These are phyloP conservation scores for Aspergillus nomiae DNA, from an alignment of 2,329 filamentous ascomycete genomes.

Conservation along the genomic window DNA sequence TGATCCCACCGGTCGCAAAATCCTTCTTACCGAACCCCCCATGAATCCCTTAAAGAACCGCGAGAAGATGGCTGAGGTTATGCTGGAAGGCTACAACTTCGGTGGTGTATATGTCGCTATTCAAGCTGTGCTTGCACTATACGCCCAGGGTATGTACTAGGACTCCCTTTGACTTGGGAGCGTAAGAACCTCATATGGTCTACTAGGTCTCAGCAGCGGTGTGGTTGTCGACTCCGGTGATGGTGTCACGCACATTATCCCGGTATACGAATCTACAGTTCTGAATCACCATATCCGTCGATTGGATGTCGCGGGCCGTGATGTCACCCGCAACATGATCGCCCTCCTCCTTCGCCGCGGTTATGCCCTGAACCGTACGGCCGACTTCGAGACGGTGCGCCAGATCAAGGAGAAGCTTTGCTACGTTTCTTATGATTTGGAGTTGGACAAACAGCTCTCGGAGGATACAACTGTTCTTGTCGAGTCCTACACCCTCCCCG, in stretches of 20 bases:
- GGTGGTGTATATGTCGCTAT: conserved; percentile 98
- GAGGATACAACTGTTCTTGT: conserved; percentile 97
- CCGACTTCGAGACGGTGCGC: conserved; percentile 97
- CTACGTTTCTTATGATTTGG: conserved; percentile 97
- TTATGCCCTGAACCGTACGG: conserved; percentile 95
- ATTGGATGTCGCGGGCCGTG: conserved; percentile 91
- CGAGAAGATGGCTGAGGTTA: conserved; percentile 97
- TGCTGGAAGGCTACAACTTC: conserved; percentile 97
- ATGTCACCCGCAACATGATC: conserved; percentile 98
- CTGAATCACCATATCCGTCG: conserved; percentile 94
- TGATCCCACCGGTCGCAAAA: conserved; percentile 89
- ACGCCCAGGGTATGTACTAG: conserved; percentile 76
- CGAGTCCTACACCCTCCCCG: conserved; percentile 95
- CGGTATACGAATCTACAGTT: conserved; percentile 96
- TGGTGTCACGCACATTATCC: conserved; percentile 97
- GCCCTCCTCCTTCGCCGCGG: conserved; percentile 89
- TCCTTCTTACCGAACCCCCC: conserved; percentile 92
- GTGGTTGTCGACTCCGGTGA: conserved; percentile 99
- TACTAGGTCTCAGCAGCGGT: conserved; percentile 76
- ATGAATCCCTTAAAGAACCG: conserved; percentile 98
- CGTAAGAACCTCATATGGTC: conserved; percentile 6
- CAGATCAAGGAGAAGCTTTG: conserved; percentile 99
- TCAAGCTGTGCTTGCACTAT: conserved; percentile 92
- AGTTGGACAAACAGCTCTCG: conserved; percentile 91
- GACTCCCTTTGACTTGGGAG: not conserved